phyloP scores from a whole-genome alignment of 1,139 yeast genomes.

The Pneumocystis sp. region DNA sequence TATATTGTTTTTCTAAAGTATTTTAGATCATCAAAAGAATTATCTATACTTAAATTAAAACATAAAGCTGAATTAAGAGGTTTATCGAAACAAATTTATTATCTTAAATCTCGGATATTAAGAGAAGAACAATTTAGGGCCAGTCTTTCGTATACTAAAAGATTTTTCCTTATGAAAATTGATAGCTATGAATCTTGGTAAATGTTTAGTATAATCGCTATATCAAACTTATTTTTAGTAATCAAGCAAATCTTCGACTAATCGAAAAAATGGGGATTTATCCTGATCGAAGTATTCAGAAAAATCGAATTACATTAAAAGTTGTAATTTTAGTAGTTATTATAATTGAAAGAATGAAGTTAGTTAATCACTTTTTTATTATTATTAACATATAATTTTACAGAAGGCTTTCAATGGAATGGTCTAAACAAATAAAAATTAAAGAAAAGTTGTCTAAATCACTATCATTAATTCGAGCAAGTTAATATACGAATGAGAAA shows the following conservation, averaged over 20 bases:
- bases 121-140: conserved; percentile 13
- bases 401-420: not conserved
- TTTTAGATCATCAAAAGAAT: not conserved
- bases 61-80: conserved; percentile 14
- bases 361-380: not conserved
- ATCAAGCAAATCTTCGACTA: conserved; percentile 15
- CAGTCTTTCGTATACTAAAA: conserved; percentile 15
- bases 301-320: conserved; percentile 11
- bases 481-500: not conserved
- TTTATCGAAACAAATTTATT: conserved; percentile 13
- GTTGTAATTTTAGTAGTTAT: conserved; percentile 11
- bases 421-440: not conserved
- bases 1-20: not conserved
- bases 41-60: conserved; percentile 2
- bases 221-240: conserved; percentile 6
- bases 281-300: conserved; percentile 13
- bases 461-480: not conserved
- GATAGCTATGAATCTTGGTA: conserved; percentile 17
- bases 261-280: conserved; percentile 17
- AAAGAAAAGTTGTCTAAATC: not conserved
- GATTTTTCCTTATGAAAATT: conserved; percentile 16
- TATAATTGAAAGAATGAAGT: conserved; percentile 7
- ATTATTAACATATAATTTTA: not conserved
- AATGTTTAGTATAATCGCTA: not conserved
- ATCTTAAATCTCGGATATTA: conserved; percentile 12